phyloP scores from a whole-genome alignment of 257 asterid species.

The Dorcoceras hygrometricum region DNA sequence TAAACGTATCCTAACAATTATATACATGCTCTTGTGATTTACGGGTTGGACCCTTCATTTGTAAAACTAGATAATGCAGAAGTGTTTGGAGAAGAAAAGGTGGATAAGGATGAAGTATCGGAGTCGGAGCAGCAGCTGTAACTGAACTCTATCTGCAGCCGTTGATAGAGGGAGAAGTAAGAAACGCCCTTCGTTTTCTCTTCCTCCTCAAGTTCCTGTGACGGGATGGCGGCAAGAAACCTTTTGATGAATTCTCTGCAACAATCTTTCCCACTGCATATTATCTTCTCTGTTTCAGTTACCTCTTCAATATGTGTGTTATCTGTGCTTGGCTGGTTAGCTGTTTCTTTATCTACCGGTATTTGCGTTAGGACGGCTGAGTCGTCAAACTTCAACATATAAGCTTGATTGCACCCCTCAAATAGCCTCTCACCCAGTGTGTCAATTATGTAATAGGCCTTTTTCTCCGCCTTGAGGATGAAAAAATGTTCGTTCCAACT shows the following conservation, averaged over 20 bases:
- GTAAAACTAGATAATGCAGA: slow-evolving; percentile 38
- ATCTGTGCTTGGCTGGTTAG: neutral
- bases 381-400: slow-evolving; percentile 53
- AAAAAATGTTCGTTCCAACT: slow-evolving; percentile 86
- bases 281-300: slow-evolving; percentile 24
- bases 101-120: slow-evolving; percentile 41
- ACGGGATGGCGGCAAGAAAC: slow-evolving; percentile 63
- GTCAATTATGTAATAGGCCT: slow-evolving; percentile 58
- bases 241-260: slow-evolving; percentile 64
- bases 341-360: neutral
- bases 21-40: slow-evolving; percentile 13
- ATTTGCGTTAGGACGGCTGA: slow-evolving; percentile 27
- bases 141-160: slow-evolving; percentile 76
- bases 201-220: slow-evolving; percentile 54
- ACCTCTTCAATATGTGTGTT: slow-evolving; percentile 14
- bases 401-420: slow-evolving; percentile 70
- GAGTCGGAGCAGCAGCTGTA: slow-evolving; percentile 36
- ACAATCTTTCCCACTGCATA: slow-evolving; percentile 64
- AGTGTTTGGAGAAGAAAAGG: slow-evolving; percentile 46
- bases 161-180: slow-evolving; percentile 47
- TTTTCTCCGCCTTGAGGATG: slow-evolving; percentile 52
- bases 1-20: neutral
- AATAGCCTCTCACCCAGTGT: slow-evolving; percentile 67
- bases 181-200: slow-evolving; percentile 52
- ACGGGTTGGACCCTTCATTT: slow-evolving; percentile 7